Conservation (phyloP, 768 basidiomycete genomes). For the Lactarius quietus region DNA sequence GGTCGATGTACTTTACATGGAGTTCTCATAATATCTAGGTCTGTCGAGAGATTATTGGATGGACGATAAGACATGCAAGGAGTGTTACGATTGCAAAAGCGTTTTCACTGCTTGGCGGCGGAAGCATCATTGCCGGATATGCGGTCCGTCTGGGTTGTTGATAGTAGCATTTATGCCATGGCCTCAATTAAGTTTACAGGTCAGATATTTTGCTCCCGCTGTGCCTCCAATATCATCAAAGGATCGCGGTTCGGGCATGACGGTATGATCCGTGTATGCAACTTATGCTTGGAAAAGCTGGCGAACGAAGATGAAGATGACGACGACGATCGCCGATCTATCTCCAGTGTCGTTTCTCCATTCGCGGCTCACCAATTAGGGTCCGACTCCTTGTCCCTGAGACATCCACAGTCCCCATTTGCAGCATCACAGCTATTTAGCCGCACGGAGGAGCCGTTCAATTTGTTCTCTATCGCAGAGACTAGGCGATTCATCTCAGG, state of each 20-base stretch:
- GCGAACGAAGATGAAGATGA: slow-evolving; percentile 86
- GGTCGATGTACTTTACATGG: slow-evolving; percentile 8
- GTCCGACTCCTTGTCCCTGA: slow-evolving; percentile 40
- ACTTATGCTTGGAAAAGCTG: slow-evolving; percentile 89
- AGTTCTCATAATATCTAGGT: slow-evolving; percentile 42
- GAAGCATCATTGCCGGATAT: slow-evolving; percentile 97
- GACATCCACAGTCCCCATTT: slow-evolving; percentile 80
- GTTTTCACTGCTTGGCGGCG: slow-evolving; percentile 91
- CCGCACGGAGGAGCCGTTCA: slow-evolving; percentile 72
- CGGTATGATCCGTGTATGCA: slow-evolving; percentile 95
- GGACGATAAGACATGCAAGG: slow-evolving; percentile 94
- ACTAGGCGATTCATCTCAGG: slow-evolving; percentile 54
- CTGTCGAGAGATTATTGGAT: slow-evolving; percentile 97
- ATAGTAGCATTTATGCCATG: neutral
- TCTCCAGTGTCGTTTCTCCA: slow-evolving; percentile 67
- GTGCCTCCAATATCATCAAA: slow-evolving; percentile 95
- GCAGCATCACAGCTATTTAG: slow-evolving; percentile 83
- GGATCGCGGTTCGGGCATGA: slow-evolving; percentile 90
- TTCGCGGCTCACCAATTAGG: slow-evolving; percentile 80
- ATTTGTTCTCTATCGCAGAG: slow-evolving; percentile 79
- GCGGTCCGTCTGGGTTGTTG: slow-evolving; percentile 50
- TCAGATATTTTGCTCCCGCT: slow-evolving; percentile 96
- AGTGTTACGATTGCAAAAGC: slow-evolving; percentile 94
- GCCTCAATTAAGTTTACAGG: slow-evolving; percentile 44
- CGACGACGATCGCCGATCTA: slow-evolving; percentile 82